phyloP scores from a whole-genome alignment of 306 rosid genomes.

The Cicer chorassanicum region DNA sequence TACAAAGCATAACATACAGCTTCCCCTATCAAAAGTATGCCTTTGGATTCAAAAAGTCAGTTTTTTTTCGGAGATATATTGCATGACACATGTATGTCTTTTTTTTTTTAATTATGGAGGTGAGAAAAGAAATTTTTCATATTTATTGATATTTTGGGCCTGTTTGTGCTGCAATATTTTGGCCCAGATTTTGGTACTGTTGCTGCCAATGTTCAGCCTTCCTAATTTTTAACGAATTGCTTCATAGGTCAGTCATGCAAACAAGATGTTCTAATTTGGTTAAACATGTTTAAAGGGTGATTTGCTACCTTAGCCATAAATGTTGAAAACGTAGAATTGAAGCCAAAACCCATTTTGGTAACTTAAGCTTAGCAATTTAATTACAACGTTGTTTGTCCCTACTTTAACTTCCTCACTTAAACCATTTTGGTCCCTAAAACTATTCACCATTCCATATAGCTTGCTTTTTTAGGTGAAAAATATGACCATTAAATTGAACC shows the following conservation, averaged over 20 bases:
- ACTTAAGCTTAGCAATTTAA: conserved; percentile 17
- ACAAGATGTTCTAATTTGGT: conserved; percentile 38
- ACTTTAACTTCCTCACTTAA: conserved; percentile 18
- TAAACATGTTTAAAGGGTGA: conserved; percentile 18
- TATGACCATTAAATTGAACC: background rate
- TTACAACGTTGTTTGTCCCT: conserved; percentile 20
- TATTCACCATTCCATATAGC: background rate
- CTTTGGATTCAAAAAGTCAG: too few species aligned
- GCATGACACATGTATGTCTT: too few species aligned
- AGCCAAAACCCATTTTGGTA: conserved; percentile 23
- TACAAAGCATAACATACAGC: too few species aligned
- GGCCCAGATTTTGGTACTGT: background rate
- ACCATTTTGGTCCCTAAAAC: conserved; percentile 17
- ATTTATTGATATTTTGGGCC: too few species aligned
- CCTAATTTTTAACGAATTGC: background rate
- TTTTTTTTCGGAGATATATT: too few species aligned
- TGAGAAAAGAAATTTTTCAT: too few species aligned
- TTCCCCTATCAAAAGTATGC: too few species aligned
- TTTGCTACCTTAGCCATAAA: conserved; percentile 16
- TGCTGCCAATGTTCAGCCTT: background rate
- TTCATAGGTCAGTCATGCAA: conserved; percentile 15
- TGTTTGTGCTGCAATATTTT: background rate
- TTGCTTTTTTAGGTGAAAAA: background rate
- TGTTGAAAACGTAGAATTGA: conserved; percentile 17
- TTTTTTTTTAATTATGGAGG: too few species aligned